Evolutionary conservation across 2,329 filamentous ascomycete species (phyloP), one percentile per base, ranked within the genome.

Genomic region (Sclerotinia minor): DNA sequence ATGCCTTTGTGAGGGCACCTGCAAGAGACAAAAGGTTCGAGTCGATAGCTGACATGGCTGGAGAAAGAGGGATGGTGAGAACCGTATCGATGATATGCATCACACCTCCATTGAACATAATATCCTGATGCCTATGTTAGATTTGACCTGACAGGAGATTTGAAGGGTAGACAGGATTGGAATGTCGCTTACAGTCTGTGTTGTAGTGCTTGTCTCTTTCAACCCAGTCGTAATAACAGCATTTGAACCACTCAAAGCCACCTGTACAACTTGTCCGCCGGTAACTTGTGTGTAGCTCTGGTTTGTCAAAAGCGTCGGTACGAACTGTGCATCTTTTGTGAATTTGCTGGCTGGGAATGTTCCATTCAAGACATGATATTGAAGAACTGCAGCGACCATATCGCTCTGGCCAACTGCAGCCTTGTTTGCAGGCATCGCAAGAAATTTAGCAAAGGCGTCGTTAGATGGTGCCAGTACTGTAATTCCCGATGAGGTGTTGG

Each of bases 81-180:
- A 85, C 77, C 45, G 81, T 82, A 75, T 85, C 83, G 63, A 85
- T 79, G 7, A 85, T 75, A 64, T 86, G 84, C 67, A 86, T 78
- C 13, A 84, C 77, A 6, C 84, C 83, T 52, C 82, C 82, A 29
- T 77, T 75, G 73, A 84, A 84, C 52, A 71, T 68, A 45, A 85
- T 80, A 74, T 86, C 83, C 78, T 78, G 35, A 41, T 15, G 17
- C 41, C 49, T 1, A 54, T 57, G 55, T 70, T 47, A 71, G 69
- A 38, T 54, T 64, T 82, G 79, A 21, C 78, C 79, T 26, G 82
- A 82, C 54, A 77, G 67, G 4, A 79, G 79, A 24, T 78, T 79
- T 8, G 9, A 65, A 47, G 19, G 29, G 26, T 6, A 5, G 11
- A 44, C 81, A 79, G 44, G 13, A n/a, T 65, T 35, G n/a, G 3